phyloP scores from a whole-genome alignment of 2,329 filamentous ascomycete genomes.

The Colletotrichum sidae region DNA sequence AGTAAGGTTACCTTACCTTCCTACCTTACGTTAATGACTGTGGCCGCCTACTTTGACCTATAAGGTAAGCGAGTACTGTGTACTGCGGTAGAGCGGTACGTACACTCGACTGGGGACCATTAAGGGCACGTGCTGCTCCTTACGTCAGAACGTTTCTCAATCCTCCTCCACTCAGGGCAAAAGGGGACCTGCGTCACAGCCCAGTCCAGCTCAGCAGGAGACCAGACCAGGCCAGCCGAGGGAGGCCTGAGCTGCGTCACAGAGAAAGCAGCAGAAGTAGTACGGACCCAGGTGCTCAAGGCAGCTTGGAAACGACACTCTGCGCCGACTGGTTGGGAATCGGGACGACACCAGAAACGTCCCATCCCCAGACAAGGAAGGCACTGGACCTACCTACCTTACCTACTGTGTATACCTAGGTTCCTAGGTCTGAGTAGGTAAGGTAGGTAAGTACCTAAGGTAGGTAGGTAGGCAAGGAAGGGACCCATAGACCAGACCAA shows the following conservation, averaged over 20 bases:
- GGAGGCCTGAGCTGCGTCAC: too few species aligned
- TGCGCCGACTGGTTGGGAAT: too few species aligned
- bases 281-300: too few species aligned
- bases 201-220: slow-evolving; percentile 7
- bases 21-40: too few species aligned
- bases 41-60: too few species aligned
- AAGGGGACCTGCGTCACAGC: slow-evolving; percentile 36
- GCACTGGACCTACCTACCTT: not conserved
- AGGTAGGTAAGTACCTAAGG: not conserved
- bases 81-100: not conserved
- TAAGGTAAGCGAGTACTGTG: too few species aligned
- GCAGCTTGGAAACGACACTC: too few species aligned
- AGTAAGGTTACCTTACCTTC: too few species aligned
- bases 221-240: not conserved
- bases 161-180: slow-evolving; percentile 27
- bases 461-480: not conserved
- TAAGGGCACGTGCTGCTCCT: not conserved
- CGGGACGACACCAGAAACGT: too few species aligned
- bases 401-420: not conserved
- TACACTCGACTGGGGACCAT: not conserved
- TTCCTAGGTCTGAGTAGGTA: not conserved
- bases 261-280: too few species aligned
- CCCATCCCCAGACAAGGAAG: too few species aligned
- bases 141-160: slow-evolving; percentile 28
- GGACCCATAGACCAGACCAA: too few species aligned